Evolutionary conservation across 345 rosid genomes (phyloP), one percentile per base, ranked within the genome.

Genomic region (Schrenkiella parvula): DNA sequence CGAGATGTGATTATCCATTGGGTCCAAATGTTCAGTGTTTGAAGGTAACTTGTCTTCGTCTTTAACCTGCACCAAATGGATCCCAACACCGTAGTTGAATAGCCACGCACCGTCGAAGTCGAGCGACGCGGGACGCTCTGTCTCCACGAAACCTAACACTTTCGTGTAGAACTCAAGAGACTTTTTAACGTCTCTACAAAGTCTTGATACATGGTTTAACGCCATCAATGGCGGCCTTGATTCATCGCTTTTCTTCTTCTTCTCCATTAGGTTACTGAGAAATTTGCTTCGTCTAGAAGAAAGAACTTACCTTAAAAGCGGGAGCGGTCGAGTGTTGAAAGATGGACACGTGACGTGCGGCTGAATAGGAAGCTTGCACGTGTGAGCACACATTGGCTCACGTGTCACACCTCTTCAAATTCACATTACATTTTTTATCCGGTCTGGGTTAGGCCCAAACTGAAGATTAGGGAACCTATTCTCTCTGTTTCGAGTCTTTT

Each of bases 1-100:
- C 31, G 91, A 91, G 32, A 91, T 84, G 73, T 89, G 91, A 57
- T 85, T 91, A 18, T 80, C 90, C 93, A 78, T 87, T 13, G 96
- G 91, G 6, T 77, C 77, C 35, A 77, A 77, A 62, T 82, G 76
- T 28, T 58, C 74, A 2, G 74, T 39, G 2, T 71, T 17, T 2
- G 83, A 74, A 31, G 92, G 86, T 34, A 82, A 43, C 48, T 66
- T 75, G 1, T 84, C 79, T 37, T 81, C 82, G 28, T 82, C 84
- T 22, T 80, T 66, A 14, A 79, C 81, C 28, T 83, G 93, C 22
- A 86, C 81, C 75, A 87, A 53, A 64, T 91, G 95, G 56, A 89
- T 78, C 48, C 93, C 92, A 1, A 87, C 63, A 0, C 95, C 93
- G 71, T 91, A 91, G 70, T 89, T 91, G 78, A 83, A 87, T 26